Percentiles rank a stretch among this genome's conserved stretches.
phyloP scores from a whole-genome alignment of 495 filamentous ascomycete species.

The Talaromyces ruber region DNA sequence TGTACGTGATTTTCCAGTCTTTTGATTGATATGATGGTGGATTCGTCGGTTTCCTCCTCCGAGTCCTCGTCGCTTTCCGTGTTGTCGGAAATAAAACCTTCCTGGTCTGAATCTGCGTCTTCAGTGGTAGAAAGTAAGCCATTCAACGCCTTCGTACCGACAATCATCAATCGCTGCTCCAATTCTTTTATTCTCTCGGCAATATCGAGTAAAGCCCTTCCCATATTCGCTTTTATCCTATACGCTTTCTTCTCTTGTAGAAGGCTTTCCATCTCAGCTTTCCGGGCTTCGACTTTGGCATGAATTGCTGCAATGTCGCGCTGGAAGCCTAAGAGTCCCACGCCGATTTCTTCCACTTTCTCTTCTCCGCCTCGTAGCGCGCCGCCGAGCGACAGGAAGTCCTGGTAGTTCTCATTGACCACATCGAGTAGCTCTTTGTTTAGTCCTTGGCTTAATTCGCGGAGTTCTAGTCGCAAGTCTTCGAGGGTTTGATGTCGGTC shows the following conservation, averaged over 20 bases:
- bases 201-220: slow-evolving; percentile 60
- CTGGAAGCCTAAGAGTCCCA: slow-evolving; percentile 76
- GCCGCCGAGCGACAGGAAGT: slow-evolving; percentile 75
- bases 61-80: slow-evolving; percentile 47
- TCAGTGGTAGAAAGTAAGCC: slow-evolving; percentile 3
- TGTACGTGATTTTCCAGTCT: slow-evolving; percentile 49
- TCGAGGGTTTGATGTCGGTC: slow-evolving; percentile 93
- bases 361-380: slow-evolving; percentile 84
- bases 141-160: slow-evolving; percentile 9
- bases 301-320: slow-evolving; percentile 61
- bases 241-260: slow-evolving; percentile 47
- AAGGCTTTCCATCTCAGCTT: slow-evolving; percentile 42
- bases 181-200: slow-evolving; percentile 64
- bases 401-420: slow-evolving; percentile 87
- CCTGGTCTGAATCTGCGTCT: slow-evolving; percentile 28
- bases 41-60: slow-evolving; percentile 28
- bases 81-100: slow-evolving; percentile 36
- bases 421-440: slow-evolving; percentile 82
- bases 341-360: slow-evolving; percentile 81
- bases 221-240: slow-evolving; percentile 44
- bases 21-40: slow-evolving; percentile 33
- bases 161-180: slow-evolving; percentile 60
- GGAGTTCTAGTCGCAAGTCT: slow-evolving; percentile 80
- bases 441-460: slow-evolving; percentile 63
- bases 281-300: slow-evolving; percentile 43